These are phyloP conservation scores for Colletotrichum limetticola DNA, from an alignment of 2,329 filamentous ascomycete genomes.

Conservation along the genomic window DNA sequence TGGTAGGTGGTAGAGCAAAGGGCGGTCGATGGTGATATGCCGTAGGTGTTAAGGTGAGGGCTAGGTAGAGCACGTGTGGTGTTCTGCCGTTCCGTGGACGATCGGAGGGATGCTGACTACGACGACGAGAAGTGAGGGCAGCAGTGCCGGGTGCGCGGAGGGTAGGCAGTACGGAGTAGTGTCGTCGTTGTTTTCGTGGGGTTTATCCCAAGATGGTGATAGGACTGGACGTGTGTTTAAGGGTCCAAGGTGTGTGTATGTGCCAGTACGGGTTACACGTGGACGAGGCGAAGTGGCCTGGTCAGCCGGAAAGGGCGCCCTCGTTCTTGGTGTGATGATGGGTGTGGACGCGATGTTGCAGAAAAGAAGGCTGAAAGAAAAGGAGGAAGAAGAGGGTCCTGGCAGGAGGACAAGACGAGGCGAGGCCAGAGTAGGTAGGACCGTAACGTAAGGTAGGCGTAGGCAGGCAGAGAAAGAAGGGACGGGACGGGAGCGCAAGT, in stretches of 20 bases:
- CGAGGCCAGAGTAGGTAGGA: neutral
- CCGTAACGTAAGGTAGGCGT: neutral
- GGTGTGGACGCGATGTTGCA: constrained; percentile 25
- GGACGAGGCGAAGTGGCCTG: constrained; percentile 31
- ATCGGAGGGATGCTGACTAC: constrained; percentile 8
- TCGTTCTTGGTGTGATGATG: constrained; percentile 26
- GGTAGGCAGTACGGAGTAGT: neutral
- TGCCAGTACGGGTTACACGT: constrained; percentile 23
- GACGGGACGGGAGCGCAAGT: constrained; percentile 36
- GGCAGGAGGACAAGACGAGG: constrained; percentile 15
- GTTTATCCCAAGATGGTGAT: constrained; percentile 3
- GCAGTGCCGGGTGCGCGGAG: constrained; percentile 10
- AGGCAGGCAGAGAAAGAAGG: constrained; percentile 21
- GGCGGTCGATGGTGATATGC: constrained; percentile 20
- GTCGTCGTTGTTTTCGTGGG: constrained; percentile 26
- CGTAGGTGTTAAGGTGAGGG: constrained; percentile 5
- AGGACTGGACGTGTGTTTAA: constrained; percentile 1
- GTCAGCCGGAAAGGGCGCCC: constrained; percentile 27
- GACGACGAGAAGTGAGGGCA: constrained; percentile 1
- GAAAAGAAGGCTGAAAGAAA: constrained; percentile 23
- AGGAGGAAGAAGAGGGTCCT: constrained; percentile 23
- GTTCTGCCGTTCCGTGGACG: constrained; percentile 4
- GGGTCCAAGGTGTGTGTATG: constrained; percentile 2
- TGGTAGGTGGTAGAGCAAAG: constrained; percentile 2
- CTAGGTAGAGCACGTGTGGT: constrained; percentile 10